Conservation (phyloP, 345 rosid genomes). For the Citrus hindsii region DNA sequence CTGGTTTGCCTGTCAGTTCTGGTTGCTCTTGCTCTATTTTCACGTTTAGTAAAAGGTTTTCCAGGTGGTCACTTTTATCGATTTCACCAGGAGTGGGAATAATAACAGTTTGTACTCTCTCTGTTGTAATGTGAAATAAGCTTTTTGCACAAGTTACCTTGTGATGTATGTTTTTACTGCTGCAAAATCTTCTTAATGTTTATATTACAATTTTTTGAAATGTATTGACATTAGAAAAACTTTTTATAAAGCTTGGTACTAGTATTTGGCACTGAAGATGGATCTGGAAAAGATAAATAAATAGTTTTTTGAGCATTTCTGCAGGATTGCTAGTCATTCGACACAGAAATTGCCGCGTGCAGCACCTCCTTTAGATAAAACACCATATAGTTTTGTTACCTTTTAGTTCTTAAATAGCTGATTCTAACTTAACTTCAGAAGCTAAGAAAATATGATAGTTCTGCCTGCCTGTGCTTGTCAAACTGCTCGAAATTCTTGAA, state of each 20-base stretch:
- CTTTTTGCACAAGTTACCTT: constrained; percentile 1
- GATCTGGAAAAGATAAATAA: background rate
- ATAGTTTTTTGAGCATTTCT: background rate
- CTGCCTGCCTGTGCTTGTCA: background rate
- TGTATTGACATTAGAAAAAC: background rate
- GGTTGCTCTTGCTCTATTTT: constrained; percentile 9
- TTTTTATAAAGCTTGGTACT: background rate
- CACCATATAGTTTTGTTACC: background rate
- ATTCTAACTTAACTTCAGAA: background rate
- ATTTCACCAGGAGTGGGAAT: constrained; percentile 20
- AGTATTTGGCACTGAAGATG: background rate
- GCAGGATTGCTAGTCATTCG: background rate
- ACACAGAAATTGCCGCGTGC: background rate
- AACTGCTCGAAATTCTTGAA: constrained; percentile 7
- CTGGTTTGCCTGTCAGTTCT: background rate
- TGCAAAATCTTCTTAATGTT: background rate
- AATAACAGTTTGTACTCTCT: background rate
- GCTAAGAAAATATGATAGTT: background rate
- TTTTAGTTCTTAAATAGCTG: background rate
- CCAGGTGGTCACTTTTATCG: constrained; percentile 27
- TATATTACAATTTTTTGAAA: background rate
- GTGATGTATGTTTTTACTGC: background rate
- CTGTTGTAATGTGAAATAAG: constrained; percentile 1
- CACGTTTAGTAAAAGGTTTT: background rate
- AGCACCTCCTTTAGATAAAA: background rate